Conservation (phyloP, 306 rosid genomes). For the barrel medic (Medicago truncatula) region DNA sequence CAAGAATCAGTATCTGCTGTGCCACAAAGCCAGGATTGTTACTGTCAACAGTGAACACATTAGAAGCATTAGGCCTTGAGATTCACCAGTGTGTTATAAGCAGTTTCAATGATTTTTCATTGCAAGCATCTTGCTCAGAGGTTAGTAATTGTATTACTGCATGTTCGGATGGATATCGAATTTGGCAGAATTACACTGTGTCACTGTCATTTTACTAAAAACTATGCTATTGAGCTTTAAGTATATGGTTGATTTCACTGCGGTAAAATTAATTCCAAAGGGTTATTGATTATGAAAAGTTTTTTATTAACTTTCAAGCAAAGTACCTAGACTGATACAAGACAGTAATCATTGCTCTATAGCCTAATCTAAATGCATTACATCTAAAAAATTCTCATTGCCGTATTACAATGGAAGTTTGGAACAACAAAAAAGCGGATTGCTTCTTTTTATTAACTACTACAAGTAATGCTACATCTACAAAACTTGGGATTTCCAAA, state of each 20-base stretch:
- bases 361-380: conserved; percentile 26
- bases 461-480: not conserved
- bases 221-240: not conserved
- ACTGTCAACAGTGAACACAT: conserved; percentile 80
- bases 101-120: conserved; percentile 89
- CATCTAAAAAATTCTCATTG: conserved; percentile 5
- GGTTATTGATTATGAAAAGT: not conserved
- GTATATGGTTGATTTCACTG: not conserved
- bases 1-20: conserved; percentile 83
- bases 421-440: conserved; percentile 11
- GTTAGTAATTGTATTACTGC: conserved; percentile 41
- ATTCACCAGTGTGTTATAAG: conserved; percentile 95
- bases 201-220: not conserved
- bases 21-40: conserved; percentile 82
- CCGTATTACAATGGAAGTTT: conserved; percentile 4
- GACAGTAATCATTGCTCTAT: not conserved
- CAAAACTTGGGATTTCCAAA: not conserved
- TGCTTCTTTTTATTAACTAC: conserved; percentile 27
- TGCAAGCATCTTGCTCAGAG: conserved; percentile 98
- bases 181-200: not conserved
- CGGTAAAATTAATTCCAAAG: not conserved
- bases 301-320: no score
- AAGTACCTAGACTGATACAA: no score
- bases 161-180: not conserved
- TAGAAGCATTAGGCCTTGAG: conserved; percentile 92